Evolutionary conservation across 1,284 basidiomycete species (phyloP), one percentile per base, ranked within the genome.

Genomic region (Heliocybe sulcata): DNA sequence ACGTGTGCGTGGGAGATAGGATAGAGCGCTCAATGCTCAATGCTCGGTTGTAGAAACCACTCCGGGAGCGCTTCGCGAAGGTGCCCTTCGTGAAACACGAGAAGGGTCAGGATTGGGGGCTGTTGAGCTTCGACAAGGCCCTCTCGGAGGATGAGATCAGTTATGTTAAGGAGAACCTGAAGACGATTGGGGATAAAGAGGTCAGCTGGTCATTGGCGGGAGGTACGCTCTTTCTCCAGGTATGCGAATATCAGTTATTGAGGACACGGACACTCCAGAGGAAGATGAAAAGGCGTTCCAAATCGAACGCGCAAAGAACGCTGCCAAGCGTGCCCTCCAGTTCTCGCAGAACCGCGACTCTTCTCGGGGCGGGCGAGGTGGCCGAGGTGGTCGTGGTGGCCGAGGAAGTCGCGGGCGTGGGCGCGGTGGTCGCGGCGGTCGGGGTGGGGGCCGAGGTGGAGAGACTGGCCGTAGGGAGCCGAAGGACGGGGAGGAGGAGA

Each of bases 51-150:
- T 55, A 92, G 78, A 82, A 80, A 47, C 86, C 90, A 47, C 77
- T 94, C 54, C 86, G 85, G 61, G 87, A 91, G 68, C 86, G 87
- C 63, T 87, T 93, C 61, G 79, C 84, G 10, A 83, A 87, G 20
- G 75, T 77, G 50, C 87, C 87, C 1, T 91, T 82, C 66, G 84
- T 91, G 63, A 83, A 90, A 62, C 85, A 85, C 66, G 67, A 72
- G 16, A 75, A 77, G 11, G 87, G 85, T 14, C 79, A 83, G 52
- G 75, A 63, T 23, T 66, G 62, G 31, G 75, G 74, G 1, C 64
- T 76, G 25, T 66, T 76, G 47, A 72, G 70, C n/a, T 77, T 77
- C 62, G 82, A 82, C 61, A 80, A 85, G 64, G 72, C 76, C 25
- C 71, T 90, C 42, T 77, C 77, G 25, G 87, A 86, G 54, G 85